Evolutionary conservation across 2,329 filamentous ascomycete species (phyloP).

Genomic region (Saccharata proteae): DNA sequence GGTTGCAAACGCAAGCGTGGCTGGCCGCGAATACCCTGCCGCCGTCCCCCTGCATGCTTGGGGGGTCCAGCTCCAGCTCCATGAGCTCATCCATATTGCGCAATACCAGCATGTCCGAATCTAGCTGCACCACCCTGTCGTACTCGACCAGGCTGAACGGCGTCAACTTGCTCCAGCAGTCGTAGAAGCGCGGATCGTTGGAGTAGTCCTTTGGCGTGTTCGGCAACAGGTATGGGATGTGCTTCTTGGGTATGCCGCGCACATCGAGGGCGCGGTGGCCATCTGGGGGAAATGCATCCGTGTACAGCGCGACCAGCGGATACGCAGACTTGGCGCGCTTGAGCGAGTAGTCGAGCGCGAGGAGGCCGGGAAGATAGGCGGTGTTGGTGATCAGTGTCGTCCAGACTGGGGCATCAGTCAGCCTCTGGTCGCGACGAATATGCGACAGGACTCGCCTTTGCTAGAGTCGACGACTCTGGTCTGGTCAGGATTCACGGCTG

Average conservation of each 20-base stretch:
- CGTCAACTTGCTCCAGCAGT: slow-evolving; percentile 80
- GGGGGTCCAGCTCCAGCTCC: slow-evolving; percentile 60
- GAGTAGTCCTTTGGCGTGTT: slow-evolving; percentile 53
- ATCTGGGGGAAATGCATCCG: slow-evolving; percentile 56
- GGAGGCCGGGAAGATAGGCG: slow-evolving; percentile 66
- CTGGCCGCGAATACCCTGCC: slow-evolving; percentile 65
- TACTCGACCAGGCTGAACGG: slow-evolving; percentile 69
- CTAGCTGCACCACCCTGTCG: slow-evolving; percentile 67
- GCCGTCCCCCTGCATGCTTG: slow-evolving; percentile 40
- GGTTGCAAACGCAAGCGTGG: slow-evolving; percentile 81
- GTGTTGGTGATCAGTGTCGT: slow-evolving; percentile 78
- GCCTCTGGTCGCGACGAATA: too few relatives aligned
- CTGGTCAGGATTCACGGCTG: slow-evolving; percentile 13
- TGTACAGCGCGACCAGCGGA: slow-evolving; percentile 73
- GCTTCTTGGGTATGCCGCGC: slow-evolving; percentile 57
- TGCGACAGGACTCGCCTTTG: slow-evolving; percentile 21
- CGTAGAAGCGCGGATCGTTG: slow-evolving; percentile 73
- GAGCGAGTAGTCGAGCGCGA: slow-evolving; percentile 70
- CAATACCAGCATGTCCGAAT: slow-evolving; percentile 76
- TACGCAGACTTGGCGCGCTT: slow-evolving; percentile 54
- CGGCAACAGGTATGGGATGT: slow-evolving; percentile 62
- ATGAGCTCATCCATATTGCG: slow-evolving; percentile 89
- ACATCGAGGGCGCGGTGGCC: slow-evolving; percentile 58
- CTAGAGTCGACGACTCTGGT: slow-evolving; percentile 21
- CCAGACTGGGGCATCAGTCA: slow-evolving; percentile 50